Evolutionary conservation across 805 yeast species (phyloP), one percentile per base, ranked within the genome.

Genomic region (Candida manassasensis): DNA sequence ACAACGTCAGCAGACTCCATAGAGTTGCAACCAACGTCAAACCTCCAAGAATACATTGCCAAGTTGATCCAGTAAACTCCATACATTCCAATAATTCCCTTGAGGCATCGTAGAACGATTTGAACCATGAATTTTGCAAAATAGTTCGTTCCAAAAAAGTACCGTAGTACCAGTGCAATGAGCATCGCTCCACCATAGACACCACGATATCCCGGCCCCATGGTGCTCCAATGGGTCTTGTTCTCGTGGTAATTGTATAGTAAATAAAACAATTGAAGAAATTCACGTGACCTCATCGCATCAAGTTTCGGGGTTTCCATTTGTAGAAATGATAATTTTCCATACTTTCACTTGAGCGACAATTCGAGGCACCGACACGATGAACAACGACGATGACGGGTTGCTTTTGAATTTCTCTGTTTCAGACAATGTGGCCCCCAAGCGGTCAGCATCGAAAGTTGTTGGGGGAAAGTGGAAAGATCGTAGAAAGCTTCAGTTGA

Each of bases 381-480:
- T 24, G 19, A 27, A 19, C 21, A 58, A 56, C 30, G 63, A 61
- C 26, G 93, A 81, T 50, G 93, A 81, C 57, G 86, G 85, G 2
- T 49, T 89, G 59, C 59, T 89, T 49, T 55, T 90, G 50, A 90
- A 90, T 55, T 81, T 90, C 51, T 73, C 81, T 19, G 60, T 70
- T 3, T 67, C 71, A 7, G 53, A 46, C 11, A 50, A 51, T 16
- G 52, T 47, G 9, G 43, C 47, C 18, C 39, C 52, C 2, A 44
- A 63, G 5, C 42, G 44, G 38, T 49, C 34, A 9, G 34, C 40
- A 12, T 44, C 40, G 26, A 77, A 71, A 50, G 71, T 78, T 2
- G 65, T 73, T 2, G 90, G 90, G 24, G 95, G 94, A 11, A 73
- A 72, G 44, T 86, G 95, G 95, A 81, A 75, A 48, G 94, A 86